phyloP scores from a whole-genome alignment of 495 filamentous ascomycete species.

The Talaromyces ruber region DNA sequence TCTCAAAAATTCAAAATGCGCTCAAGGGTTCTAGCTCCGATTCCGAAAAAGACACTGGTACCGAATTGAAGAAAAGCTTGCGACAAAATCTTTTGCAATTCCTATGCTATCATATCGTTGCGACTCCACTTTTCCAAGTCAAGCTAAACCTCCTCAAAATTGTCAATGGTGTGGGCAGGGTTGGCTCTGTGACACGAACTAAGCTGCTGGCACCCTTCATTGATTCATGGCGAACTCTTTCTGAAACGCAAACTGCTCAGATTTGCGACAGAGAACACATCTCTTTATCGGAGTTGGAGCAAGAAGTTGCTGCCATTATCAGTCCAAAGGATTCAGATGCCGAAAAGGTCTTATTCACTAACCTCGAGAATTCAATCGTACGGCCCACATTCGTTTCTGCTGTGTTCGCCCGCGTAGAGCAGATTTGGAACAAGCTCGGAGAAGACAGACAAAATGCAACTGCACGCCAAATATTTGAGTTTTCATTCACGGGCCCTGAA shows the following conservation, averaged over 20 bases:
- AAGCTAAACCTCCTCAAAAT: slow-evolving; percentile 63
- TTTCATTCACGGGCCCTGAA: slow-evolving; percentile 25
- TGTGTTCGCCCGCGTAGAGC: slow-evolving; percentile 54
- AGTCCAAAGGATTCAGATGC: slow-evolving; percentile 60
- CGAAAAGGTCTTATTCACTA: slow-evolving; percentile 45
- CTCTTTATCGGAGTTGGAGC: slow-evolving; percentile 48
- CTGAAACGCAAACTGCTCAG: slow-evolving; percentile 27
- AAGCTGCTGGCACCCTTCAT: slow-evolving; percentile 63
- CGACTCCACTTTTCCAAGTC: slow-evolving; percentile 55
- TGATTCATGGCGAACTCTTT: slow-evolving; percentile 50
- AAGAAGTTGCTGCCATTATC: slow-evolving; percentile 51
- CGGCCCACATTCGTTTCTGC: slow-evolving; percentile 47
- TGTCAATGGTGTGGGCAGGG: slow-evolving; percentile 61
- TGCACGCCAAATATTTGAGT: slow-evolving; percentile 52
- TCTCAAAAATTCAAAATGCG: slow-evolving; percentile 45
- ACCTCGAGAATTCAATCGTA: slow-evolving; percentile 26
- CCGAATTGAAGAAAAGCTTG: slow-evolving; percentile 56
- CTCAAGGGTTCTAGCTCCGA: slow-evolving; percentile 39
- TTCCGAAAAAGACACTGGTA: slow-evolving; percentile 17
- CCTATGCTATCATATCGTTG: slow-evolving; percentile 61
- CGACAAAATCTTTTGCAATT: slow-evolving; percentile 62
- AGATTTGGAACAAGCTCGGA: slow-evolving; percentile 64
- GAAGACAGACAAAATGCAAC: slow-evolving; percentile 49
- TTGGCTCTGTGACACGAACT: slow-evolving; percentile 55
- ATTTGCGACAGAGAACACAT: slow-evolving; percentile 51